A percentile compares a stretch with the other conserved stretches of the same genome.
phyloP scores from a whole-genome alignment of 1,284 basidiomycete species.

The Cystobasidium sp. region DNA sequence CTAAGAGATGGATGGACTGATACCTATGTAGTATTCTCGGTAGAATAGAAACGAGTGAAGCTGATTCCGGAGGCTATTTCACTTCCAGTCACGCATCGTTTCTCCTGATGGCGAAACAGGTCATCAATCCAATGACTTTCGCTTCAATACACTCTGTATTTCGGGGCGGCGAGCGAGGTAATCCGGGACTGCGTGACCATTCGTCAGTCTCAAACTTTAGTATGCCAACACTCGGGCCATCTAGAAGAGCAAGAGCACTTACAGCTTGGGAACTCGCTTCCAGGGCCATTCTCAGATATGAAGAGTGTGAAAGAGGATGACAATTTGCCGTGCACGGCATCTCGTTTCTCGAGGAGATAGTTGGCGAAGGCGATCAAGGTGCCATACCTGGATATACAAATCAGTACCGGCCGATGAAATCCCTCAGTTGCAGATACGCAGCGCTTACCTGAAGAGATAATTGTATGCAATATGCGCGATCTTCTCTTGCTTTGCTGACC shows the following conservation, averaged over 20 bases:
- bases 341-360: slow-evolving; percentile 75
- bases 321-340: slow-evolving; percentile 17
- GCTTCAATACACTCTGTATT: slow-evolving; percentile 36
- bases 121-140: slow-evolving; percentile 19
- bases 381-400: slow-evolving; percentile 68
- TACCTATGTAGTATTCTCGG: too few species aligned
- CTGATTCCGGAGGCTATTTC: too few species aligned
- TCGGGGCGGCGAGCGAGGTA: slow-evolving; percentile 28
- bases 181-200: slow-evolving; percentile 37
- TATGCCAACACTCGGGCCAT: too few species aligned
- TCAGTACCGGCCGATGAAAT: slow-evolving; percentile 34
- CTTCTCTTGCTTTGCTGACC: slow-evolving; percentile 74
- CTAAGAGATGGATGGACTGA: too few species aligned
- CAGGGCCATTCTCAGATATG: slow-evolving; percentile 7
- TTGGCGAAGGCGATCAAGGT: slow-evolving; percentile 93
- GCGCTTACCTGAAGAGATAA: slow-evolving; percentile 49
- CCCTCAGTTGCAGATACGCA: background rate
- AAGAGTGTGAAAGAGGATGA: slow-evolving; percentile 31
- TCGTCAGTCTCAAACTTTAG: too few species aligned
- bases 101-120: background rate
- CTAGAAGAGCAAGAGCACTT: too few species aligned
- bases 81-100: too few species aligned
- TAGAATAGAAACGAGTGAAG: too few species aligned
- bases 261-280: slow-evolving; percentile 36
- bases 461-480: slow-evolving; percentile 74